These are phyloP conservation scores for Byssoonygena ceratinophila DNA, from an alignment of 2,329 filamentous ascomycete species.

Conservation along the genomic window DNA sequence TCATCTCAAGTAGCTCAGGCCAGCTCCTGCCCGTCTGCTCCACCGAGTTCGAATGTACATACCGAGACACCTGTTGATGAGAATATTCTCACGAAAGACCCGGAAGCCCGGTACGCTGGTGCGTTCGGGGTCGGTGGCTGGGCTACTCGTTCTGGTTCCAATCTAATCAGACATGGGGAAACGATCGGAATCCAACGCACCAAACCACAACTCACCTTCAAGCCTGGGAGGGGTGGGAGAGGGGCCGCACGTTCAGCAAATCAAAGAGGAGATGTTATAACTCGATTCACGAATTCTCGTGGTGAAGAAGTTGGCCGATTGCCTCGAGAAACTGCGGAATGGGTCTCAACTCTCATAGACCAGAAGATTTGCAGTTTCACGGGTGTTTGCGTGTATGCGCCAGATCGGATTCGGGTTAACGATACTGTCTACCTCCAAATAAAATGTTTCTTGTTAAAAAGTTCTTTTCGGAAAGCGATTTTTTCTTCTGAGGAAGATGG, in stretches of 20 bases:
- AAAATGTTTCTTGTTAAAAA: constrained; percentile 61
- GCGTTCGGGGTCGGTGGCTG: constrained; percentile 86
- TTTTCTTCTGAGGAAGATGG: constrained; percentile 56
- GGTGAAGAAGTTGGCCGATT: constrained; percentile 80
- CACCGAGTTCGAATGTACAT: neutral
- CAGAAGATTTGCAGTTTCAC: constrained; percentile 82
- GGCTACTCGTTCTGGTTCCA: constrained; percentile 73
- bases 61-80: constrained; percentile 3
- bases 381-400: constrained; percentile 77
- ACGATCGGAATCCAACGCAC: constrained; percentile 76
- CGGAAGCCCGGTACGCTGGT: constrained; percentile 65
- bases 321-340: constrained; percentile 74
- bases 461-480: constrained; percentile 57
- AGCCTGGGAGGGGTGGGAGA: constrained; percentile 38
- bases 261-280: constrained; percentile 71
- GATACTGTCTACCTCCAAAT: constrained; percentile 92
- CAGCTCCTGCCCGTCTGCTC: neutral
- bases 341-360: constrained; percentile 87
- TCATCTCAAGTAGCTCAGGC: neutral
- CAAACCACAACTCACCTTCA: constrained; percentile 54
- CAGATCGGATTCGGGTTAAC: constrained; percentile 73
- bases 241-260: constrained; percentile 42
- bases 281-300: constrained; percentile 70
- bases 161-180: constrained; percentile 70
- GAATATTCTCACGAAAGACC: constrained; percentile 24